Base-by-base conservation (phyloP, 2,329 filamentous ascomycete genomes). In the Zarea fungicola region DNA sequence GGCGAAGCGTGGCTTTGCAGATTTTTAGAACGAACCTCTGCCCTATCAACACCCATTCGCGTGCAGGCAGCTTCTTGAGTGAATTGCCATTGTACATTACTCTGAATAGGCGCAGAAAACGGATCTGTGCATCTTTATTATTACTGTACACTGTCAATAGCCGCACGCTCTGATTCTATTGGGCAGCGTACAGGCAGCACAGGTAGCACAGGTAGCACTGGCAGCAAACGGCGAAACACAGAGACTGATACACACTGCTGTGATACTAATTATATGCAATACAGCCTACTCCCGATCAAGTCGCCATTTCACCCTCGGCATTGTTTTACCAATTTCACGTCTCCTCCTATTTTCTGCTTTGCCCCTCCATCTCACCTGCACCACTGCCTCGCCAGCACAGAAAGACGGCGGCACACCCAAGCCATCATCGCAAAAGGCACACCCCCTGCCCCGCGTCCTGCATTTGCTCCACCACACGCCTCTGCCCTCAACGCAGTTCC, bases 401-500 rank as follows among this genome's bases (percentile, higher is more conserved):
- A 13, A 39, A 31, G 34, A 31, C 43, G 43, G 34, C 43, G 34
- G 9, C 43, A 46, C 43, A 7, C 39, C 34, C 32, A 35, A 29
- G n/a, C 26, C 26, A 29, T 29, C 26, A 29, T 29, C 26, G 13
- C 26, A 29, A 7, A 28, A 19, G 26, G 35, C 28, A 40, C 35
- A 32, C 26, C n/a, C 25, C 44, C 47, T n/a, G 18, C 37, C 16
- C 40, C 42, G 14, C 22, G 10, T 31, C 31, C 39, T 16, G 34
- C 48, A 25, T 19, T 8, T 28, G 22, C 45, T 37, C 39, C 39
- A 42, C 36, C 48, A 48, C 45, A 44, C 36, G 8, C 36, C 36
- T 32, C 44, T 31, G 14, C 32, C 32, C 37, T 47, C 37, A 51
- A 47, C 49, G 43, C 49, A 48, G 25, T 39, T 51, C 43, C 29